Percentiles rank a stretch among this genome's conserved stretches.
Conservation (phyloP, 768 basidiomycete species). For the Panellus pusillus region DNA sequence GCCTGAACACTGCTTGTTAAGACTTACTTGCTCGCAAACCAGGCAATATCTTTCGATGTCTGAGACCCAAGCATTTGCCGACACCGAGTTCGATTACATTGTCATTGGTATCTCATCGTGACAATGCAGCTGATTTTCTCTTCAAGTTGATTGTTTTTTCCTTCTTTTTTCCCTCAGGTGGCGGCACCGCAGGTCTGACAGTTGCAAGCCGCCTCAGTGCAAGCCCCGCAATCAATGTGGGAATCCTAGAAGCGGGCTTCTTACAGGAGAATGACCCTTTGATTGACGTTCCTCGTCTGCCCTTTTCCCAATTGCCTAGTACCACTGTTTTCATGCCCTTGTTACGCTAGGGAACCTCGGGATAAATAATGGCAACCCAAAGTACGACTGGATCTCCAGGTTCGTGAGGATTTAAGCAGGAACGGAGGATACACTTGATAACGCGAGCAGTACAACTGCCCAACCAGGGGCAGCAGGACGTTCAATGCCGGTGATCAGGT, state of each 20-base stretch:
- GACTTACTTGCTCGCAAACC: too few relatives aligned
- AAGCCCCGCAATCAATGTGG: conserved; percentile 1
- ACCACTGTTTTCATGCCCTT: not conserved
- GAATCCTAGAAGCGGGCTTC: conserved; percentile 10
- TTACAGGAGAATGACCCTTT: conserved; percentile 4
- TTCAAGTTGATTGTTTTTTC: too few relatives aligned
- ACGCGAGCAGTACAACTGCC: not conserved
- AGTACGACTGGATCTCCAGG: conserved; percentile 14
- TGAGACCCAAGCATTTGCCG: not conserved
- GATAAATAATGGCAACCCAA: conserved; percentile 3
- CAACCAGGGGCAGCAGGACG: conserved; percentile 6
- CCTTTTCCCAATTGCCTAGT: too few relatives aligned
- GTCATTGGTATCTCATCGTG: not conserved
- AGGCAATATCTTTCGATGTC: too few relatives aligned
- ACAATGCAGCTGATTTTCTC: not conserved
- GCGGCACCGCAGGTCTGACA: conserved; percentile 7
- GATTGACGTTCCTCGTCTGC: conserved; percentile 7
- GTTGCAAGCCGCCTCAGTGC: conserved; percentile 4
- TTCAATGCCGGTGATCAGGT: conserved; percentile 5
- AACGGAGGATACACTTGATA: not conserved
- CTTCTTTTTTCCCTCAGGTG: not conserved
- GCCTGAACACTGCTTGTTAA: too few relatives aligned
- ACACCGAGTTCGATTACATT: conserved; percentile 3
- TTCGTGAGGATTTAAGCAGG: not conserved
- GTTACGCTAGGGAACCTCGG: not conserved